These are phyloP conservation scores for Setaria viridis DNA, from an alignment of 202 grass and related monocot genomes.

Conservation along the genomic window DNA sequence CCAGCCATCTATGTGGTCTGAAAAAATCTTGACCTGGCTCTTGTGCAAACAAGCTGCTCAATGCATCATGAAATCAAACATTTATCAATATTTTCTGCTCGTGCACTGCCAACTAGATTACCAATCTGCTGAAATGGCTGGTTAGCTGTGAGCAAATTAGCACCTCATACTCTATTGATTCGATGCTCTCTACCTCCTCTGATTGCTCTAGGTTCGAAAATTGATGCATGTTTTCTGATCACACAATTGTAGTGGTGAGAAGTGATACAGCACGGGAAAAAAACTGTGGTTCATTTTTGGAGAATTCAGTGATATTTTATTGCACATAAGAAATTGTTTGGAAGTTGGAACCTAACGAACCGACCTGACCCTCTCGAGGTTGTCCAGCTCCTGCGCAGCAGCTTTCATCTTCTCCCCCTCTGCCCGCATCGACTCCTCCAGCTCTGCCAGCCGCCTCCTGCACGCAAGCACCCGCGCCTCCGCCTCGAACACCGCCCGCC, in stretches of 20 bases:
- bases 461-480: slow-evolving; percentile 60
- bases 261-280: not conserved
- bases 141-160: not conserved
- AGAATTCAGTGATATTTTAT: not conserved
- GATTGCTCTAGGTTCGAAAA: not conserved
- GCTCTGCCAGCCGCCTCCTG: slow-evolving; percentile 58
- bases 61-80: too few species aligned
- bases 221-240: not conserved
- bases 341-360: not conserved
- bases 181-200: not conserved
- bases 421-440: slow-evolving; percentile 48
- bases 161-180: not conserved
- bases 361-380: slow-evolving; percentile 74
- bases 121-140: not conserved
- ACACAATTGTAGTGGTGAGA: not conserved
- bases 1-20: not conserved
- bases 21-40: not conserved
- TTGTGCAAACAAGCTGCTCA: not conserved
- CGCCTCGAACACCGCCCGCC: slow-evolving; percentile 60
- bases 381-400: slow-evolving; percentile 52
- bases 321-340: not conserved
- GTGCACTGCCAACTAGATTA: not conserved
- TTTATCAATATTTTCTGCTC: slow-evolving; percentile 1
- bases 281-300: not conserved
- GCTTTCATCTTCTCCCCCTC: slow-evolving; percentile 70